Conservation (phyloP, 2,329 filamentous ascomycete species). For the Scedosporium dehoogii region DNA sequence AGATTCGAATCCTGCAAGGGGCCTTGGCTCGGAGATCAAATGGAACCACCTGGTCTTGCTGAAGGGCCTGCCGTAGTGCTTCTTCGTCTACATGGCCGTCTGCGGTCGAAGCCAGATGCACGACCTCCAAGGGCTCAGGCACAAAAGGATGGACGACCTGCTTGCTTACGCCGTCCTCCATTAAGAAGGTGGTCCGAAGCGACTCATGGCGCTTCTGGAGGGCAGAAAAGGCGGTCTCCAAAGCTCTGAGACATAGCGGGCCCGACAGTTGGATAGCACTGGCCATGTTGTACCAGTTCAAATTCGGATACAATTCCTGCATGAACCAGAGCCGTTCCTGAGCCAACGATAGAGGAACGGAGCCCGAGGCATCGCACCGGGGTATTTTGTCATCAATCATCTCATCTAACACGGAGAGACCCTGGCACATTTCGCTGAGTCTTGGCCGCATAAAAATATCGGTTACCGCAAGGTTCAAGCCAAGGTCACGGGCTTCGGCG, state of each 20-base stretch:
- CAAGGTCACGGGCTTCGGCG: constrained; percentile 7
- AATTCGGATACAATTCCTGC: constrained; percentile 12
- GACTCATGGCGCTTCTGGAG: constrained; percentile 13
- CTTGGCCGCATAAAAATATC: constrained; percentile 5
- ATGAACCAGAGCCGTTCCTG: constrained; percentile 15
- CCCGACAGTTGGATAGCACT: constrained; percentile 10
- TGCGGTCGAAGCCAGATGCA: not conserved
- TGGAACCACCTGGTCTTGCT: constrained; percentile 12
- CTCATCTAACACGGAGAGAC: not conserved
- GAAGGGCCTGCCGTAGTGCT: not conserved
- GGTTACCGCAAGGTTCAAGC: not conserved
- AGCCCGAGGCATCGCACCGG: constrained; percentile 5
- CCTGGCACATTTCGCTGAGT: not conserved
- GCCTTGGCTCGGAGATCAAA: constrained; percentile 14
- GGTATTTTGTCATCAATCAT: not conserved
- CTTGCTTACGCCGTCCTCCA: constrained; percentile 6
- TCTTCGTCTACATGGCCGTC: not conserved
- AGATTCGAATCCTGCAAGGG: constrained; percentile 13
- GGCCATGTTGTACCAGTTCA: constrained; percentile 13
- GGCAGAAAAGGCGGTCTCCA: constrained; percentile 8
- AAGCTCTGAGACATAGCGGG: constrained; percentile 9
- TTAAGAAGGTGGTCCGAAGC: constrained; percentile 12
- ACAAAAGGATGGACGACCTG: constrained; percentile 8
- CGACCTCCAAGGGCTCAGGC: not conserved
- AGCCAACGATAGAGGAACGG: constrained; percentile 14